phyloP scores from a whole-genome alignment of 345 rosid species.

The Anastatica hierochuntica region DNA sequence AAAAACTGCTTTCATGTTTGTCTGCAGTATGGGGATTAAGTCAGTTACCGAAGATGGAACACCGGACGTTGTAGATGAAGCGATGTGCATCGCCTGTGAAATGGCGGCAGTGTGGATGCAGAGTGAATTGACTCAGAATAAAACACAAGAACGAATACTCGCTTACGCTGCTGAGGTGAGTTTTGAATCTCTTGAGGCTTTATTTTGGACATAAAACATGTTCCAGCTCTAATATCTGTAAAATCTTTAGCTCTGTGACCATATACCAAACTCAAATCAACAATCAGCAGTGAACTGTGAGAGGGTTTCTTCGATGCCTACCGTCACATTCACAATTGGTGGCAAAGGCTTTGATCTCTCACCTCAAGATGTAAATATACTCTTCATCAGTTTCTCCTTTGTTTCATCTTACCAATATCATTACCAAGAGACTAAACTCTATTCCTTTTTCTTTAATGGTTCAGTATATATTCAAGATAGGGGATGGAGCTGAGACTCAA shows the following conservation, averaged over 20 bases:
- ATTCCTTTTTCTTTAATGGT: neutral
- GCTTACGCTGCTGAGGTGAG: slow-evolving; percentile 62
- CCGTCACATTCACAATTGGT: slow-evolving; percentile 63
- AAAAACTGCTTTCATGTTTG: neutral
- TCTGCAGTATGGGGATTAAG: slow-evolving; percentile 55
- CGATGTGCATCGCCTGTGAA: slow-evolving; percentile 69
- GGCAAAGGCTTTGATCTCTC: slow-evolving; percentile 64
- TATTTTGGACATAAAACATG: neutral
- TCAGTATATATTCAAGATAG: slow-evolving; percentile 56
- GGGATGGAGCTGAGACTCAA: slow-evolving; percentile 38
- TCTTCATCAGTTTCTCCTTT: too few species aligned
- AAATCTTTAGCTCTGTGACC: slow-evolving; percentile 56
- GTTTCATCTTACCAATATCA: too few species aligned
- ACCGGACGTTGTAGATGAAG: slow-evolving; percentile 30
- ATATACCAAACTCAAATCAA: slow-evolving; percentile 77
- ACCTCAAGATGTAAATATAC: slow-evolving; percentile 55
- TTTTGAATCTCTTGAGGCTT: neutral
- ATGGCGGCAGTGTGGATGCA: slow-evolving; percentile 93
- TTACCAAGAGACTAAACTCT: neutral
- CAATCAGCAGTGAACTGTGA: slow-evolving; percentile 69
- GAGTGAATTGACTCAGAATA: slow-evolving; percentile 51
- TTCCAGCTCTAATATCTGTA: neutral
- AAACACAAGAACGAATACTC: slow-evolving; percentile 61
- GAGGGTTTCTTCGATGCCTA: slow-evolving; percentile 57
- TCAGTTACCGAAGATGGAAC: slow-evolving; percentile 44